A percentile compares a stretch with the other conserved stretches of the same genome.
These are phyloP conservation scores for Ophiocordyceps australis DNA, from an alignment of 2,329 filamentous ascomycete species.

Conservation along the genomic window DNA sequence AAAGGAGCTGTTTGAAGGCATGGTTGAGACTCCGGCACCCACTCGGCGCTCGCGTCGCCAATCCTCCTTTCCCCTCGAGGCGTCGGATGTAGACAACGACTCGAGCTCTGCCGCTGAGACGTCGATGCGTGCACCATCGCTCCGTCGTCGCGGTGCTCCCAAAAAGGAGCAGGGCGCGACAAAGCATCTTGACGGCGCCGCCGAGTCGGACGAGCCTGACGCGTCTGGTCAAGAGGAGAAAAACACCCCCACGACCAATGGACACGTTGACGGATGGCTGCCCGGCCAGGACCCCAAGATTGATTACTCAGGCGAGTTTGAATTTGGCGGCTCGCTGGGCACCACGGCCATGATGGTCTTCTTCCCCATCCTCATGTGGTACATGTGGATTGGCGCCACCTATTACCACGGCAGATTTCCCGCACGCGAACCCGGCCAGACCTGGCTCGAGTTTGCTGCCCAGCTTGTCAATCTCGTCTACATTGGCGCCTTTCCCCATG, in stretches of 20 bases:
- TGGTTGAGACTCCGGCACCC: constrained; percentile 34
- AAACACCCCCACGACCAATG: constrained; percentile 6
- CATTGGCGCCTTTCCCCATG: constrained; percentile 66
- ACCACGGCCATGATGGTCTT: constrained; percentile 73
- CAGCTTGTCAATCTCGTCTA: constrained; percentile 60
- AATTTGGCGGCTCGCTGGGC: constrained; percentile 81
- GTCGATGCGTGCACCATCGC: constrained; percentile 12
- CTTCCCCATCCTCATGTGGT: constrained; percentile 94
- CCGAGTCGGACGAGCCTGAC: background rate
- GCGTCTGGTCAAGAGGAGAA: constrained; percentile 1
- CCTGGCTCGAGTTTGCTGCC: constrained; percentile 48
- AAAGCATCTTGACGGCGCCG: constrained; percentile 22
- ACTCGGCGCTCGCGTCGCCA: constrained; percentile 28
- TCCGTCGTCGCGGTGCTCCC: constrained; percentile 24
- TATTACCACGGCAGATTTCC: constrained; percentile 83
- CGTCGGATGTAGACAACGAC: constrained; percentile 28
- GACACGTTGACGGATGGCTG: constrained; percentile 40
- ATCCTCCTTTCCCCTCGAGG: constrained; percentile 24
- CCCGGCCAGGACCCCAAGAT: constrained; percentile 42
- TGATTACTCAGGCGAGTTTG: constrained; percentile 46
- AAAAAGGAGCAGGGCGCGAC: constrained; percentile 19
- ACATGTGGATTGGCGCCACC: constrained; percentile 94
- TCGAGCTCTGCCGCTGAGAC: constrained; percentile 27
- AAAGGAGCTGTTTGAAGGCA: constrained; percentile 42
- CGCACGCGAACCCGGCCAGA: constrained; percentile 44